Base-by-base conservation (phyloP, 257 asterid species). In the Linaria vulgaris region DNA sequence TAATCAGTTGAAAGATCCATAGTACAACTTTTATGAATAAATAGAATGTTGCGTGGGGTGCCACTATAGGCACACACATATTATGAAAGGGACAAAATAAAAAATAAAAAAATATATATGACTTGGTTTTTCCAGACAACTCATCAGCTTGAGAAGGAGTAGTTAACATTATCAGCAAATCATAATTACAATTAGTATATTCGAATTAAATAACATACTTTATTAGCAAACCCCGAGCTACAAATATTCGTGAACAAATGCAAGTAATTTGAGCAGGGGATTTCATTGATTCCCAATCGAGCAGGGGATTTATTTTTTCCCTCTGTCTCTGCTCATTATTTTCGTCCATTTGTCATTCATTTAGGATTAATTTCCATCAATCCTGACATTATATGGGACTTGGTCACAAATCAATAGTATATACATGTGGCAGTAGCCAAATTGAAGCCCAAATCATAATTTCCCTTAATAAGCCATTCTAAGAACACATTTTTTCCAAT, bases 151-250 rank as follows among this genome's bases (percentile, higher is more conserved):
- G 13, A 2, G 9, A 41, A 24, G 21, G 16, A 21, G 22, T 30
- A 31, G 53, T 59, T 61, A 54, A 48, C 50, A 50, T 67, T 20
- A 56, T 64, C 17, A 12, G 43, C 15, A 13, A 25, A 15, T 13
- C 1, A n/a, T n/a, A n/a, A n/a, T n/a, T n/a, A n/a, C n/a, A n/a
- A n/a, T n/a, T n/a, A n/a, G n/a, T n/a, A n/a, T n/a, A n/a, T n/a
- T n/a, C n/a, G n/a, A n/a, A 38, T 24, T n/a, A 58, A 70, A 76
- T 46, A 66, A 47, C 16, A 58, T 75, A 76, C 39, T 66, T 71
- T 51, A 67, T 50, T 57, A 43, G 13, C 22, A 27, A n/a, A n/a
- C n/a, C 13, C 14, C 72, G 41, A 47, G 21, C 70, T 76, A 68
- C 70, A 72, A 38, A 72, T 76, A 76, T 16, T 44, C 50, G 50